A percentile compares a stretch with the other conserved stretches of the same genome.
phyloP scores from a whole-genome alignment of 140 eudicot genomes.

The Bidens hawaiensis region DNA sequence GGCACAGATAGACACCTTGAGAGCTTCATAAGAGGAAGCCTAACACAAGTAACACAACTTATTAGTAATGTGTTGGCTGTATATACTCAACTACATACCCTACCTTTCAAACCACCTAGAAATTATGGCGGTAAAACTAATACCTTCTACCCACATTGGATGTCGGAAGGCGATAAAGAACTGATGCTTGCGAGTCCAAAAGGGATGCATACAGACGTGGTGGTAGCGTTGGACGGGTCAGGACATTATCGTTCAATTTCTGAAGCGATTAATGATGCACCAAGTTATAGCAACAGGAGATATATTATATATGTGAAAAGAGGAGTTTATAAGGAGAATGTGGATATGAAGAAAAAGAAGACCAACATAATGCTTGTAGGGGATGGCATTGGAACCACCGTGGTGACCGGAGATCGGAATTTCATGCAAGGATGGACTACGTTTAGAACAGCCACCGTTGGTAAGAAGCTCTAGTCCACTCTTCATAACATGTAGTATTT shows the following conservation, averaged over 20 bases:
- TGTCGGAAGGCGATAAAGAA: slow-evolving; percentile 64
- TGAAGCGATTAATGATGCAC: slow-evolving; percentile 68
- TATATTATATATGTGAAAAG: slow-evolving; percentile 72
- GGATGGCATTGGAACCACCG: slow-evolving; percentile 83
- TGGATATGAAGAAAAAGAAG: slow-evolving; percentile 95
- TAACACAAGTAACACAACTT: slow-evolving; percentile 82
- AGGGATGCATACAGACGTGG: slow-evolving; percentile 58
- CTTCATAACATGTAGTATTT: neutral
- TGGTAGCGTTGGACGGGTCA: slow-evolving; percentile 77
- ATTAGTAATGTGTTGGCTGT: slow-evolving; percentile 64
- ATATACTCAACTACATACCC: slow-evolving; percentile 54
- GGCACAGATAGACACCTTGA: slow-evolving; percentile 69
- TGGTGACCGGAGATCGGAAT: slow-evolving; percentile 67
- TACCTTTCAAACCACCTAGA: slow-evolving; percentile 60
- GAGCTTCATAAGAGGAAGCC: slow-evolving; percentile 55
- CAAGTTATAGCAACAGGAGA: slow-evolving; percentile 65
- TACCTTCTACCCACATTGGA: slow-evolving; percentile 64
- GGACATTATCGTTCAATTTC: slow-evolving; percentile 61
- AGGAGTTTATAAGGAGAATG: slow-evolving; percentile 76
- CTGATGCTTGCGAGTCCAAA: slow-evolving; percentile 38
- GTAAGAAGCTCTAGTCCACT: slow-evolving; percentile 31
- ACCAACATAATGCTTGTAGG: slow-evolving; percentile 92
- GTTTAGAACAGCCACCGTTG: slow-evolving; percentile 84
- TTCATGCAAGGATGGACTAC: slow-evolving; percentile 99
- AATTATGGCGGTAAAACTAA: slow-evolving; percentile 17